Conservation (phyloP, 768 basidiomycete species). For the Amyloporia xantha region DNA sequence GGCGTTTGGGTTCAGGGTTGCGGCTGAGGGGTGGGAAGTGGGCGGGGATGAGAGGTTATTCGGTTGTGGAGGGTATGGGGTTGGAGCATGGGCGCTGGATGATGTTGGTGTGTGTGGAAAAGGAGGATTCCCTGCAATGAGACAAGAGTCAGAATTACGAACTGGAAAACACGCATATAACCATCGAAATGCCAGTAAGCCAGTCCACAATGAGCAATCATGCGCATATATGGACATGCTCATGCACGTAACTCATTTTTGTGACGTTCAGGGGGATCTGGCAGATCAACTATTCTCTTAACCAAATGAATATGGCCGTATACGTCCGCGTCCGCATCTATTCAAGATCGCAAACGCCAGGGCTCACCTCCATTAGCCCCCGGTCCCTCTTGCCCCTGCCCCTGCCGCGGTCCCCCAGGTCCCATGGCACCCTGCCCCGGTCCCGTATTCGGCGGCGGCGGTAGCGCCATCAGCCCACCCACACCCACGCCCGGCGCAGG, state of each 20-base stretch:
- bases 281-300: too few species aligned
- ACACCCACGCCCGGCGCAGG: conserved; percentile 17
- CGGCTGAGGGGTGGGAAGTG: conserved; percentile 1
- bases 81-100: conserved; percentile 23
- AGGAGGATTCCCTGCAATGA: conserved; percentile 11
- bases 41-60: conserved; percentile 8
- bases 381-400: conserved; percentile 11
- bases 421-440: background rate
- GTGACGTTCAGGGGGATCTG: too few species aligned
- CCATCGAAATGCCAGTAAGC: background rate
- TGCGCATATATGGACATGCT: background rate
- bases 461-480: conserved; percentile 8
- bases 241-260: too few species aligned
- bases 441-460: conserved; percentile 7
- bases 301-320: too few species aligned
- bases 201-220: background rate
- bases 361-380: conserved; percentile 12
- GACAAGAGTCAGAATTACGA: background rate
- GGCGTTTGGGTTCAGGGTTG: background rate
- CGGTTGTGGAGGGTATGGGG: background rate
- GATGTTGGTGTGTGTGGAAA: conserved; percentile 21
- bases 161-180: background rate
- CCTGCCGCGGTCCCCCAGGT: too few species aligned
- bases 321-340: too few species aligned
- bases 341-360: too few species aligned